A percentile compares a stretch with the other conserved stretches of the same genome.
These are phyloP conservation scores for Bretziella fagacearum DNA, from an alignment of 2,329 filamentous ascomycete genomes.

Conservation along the genomic window DNA sequence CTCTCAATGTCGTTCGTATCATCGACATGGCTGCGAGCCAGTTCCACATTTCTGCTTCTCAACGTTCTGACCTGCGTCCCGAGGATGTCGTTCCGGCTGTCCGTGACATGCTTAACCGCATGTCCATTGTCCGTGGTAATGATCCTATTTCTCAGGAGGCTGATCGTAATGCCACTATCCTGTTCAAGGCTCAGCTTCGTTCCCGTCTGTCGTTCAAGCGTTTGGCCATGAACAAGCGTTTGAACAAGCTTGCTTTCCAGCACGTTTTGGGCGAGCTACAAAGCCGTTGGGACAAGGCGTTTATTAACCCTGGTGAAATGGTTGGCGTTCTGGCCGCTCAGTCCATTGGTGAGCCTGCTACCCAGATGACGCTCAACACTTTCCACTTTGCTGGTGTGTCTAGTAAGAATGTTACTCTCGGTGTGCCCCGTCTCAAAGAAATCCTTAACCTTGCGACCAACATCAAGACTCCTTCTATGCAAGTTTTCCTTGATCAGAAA, in stretches of 20 bases:
- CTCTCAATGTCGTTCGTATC: conserved; percentile 79
- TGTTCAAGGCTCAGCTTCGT: conserved; percentile 84
- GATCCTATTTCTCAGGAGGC: conserved; percentile 74
- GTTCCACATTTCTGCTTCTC: conserved; percentile 74
- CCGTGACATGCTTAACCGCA: conserved; percentile 52
- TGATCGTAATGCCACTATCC: conserved; percentile 68
- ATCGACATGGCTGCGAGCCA: conserved; percentile 79
- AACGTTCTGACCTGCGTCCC: conserved; percentile 78
- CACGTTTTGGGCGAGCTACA: conserved; percentile 85
- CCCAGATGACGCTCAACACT: conserved; percentile 98
- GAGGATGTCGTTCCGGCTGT: conserved; percentile 72
- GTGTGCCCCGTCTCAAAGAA: conserved; percentile 97
- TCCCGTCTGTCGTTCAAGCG: conserved; percentile 87
- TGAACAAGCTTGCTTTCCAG: conserved; percentile 84
- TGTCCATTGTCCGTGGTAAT: conserved; percentile 71
- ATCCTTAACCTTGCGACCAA: conserved; percentile 96
- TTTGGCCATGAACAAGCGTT: conserved; percentile 64
- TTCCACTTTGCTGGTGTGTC: conserved; percentile 99
- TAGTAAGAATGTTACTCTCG: conserved; percentile 97
- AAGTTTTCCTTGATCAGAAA: conserved; percentile 58
- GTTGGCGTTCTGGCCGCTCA: conserved; percentile 94
- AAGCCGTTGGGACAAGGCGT: conserved; percentile 68
- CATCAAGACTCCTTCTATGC: conserved; percentile 97
- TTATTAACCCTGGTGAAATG: conserved; percentile 92
- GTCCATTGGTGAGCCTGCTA: conserved; percentile 96